A percentile compares a stretch with the other conserved stretches of the same genome.
Conservation (phyloP, 2,329 filamentous ascomycete species). For the Aspergillus sp. region DNA sequence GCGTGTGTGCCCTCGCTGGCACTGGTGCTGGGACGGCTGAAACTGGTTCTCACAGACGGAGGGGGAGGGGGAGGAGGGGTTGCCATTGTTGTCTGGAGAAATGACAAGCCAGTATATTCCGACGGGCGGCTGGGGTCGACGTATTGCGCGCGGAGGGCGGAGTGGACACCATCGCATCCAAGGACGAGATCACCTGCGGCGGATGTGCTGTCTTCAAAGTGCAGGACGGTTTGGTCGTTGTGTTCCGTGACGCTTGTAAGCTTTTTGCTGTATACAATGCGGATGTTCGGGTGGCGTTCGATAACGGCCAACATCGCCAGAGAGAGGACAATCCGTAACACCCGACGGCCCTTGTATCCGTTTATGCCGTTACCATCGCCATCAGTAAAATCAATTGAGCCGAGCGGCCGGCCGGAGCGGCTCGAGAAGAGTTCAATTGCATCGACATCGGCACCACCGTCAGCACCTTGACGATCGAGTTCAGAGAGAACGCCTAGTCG, state of each 20-base stretch:
- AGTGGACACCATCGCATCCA: slow-evolving; percentile 44
- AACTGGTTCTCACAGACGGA: slow-evolving; percentile 31
- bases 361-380: slow-evolving; percentile 37
- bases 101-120: slow-evolving; percentile 42
- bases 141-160: slow-evolving; percentile 33
- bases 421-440: slow-evolving; percentile 42
- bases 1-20: neutral
- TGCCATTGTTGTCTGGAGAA: slow-evolving; percentile 35
- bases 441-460: slow-evolving; percentile 41
- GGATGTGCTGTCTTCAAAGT: slow-evolving; percentile 38
- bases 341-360: slow-evolving; percentile 41
- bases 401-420: slow-evolving; percentile 39
- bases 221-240: slow-evolving; percentile 29
- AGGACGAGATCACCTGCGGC: slow-evolving; percentile 37
- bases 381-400: slow-evolving; percentile 40
- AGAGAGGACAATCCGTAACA: slow-evolving; percentile 44
- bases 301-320: slow-evolving; percentile 42
- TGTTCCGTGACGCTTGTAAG: slow-evolving; percentile 37
- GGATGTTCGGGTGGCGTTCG: slow-evolving; percentile 36
- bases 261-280: slow-evolving; percentile 45
- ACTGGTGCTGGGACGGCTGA: neutral
- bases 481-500: slow-evolving; percentile 42
- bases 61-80: slow-evolving; percentile 38
- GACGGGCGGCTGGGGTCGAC: slow-evolving; percentile 35
- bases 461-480: slow-evolving; percentile 38